Evolutionary conservation across 2,329 filamentous ascomycete genomes (phyloP).

Genomic region (Fusarium lateritium): DNA sequence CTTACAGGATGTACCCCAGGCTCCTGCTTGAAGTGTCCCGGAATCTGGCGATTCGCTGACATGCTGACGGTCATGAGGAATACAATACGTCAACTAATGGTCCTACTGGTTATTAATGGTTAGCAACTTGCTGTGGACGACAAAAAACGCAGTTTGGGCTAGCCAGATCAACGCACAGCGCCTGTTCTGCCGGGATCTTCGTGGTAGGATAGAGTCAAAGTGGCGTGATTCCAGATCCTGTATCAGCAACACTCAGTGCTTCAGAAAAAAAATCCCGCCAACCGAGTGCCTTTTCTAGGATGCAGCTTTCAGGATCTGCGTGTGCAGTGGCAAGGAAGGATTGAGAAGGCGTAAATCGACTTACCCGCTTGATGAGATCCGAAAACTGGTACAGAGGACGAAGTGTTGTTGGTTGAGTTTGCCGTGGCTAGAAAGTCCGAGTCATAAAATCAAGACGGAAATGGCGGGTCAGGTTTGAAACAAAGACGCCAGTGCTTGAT

Average conservation of each 20-base stretch:
- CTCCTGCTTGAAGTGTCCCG: constrained; percentile 53
- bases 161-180: constrained; percentile 30
- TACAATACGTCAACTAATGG: constrained; percentile 28
- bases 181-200: constrained; percentile 43
- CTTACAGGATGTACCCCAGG: constrained; percentile 50
- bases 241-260: constrained; percentile 38
- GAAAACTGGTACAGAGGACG: constrained; percentile 10
- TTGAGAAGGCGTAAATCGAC: constrained; percentile 31
- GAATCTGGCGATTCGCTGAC: constrained; percentile 50
- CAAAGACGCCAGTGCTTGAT: constrained; percentile 31
- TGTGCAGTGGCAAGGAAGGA: constrained; percentile 37
- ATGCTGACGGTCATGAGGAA: constrained; percentile 49
- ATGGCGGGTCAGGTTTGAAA: constrained; percentile 37
- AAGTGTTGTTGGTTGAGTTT: constrained; percentile 33
- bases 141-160: constrained; percentile 17
- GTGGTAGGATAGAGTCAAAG: constrained; percentile 34
- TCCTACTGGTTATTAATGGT: constrained; percentile 32
- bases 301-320: constrained; percentile 36
- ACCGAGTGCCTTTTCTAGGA: constrained; percentile 36
- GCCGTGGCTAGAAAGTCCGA: constrained; percentile 26
- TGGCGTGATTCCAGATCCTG: constrained; percentile 47
- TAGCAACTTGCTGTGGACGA: constrained; percentile 38
- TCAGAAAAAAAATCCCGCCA: constrained; percentile 39
- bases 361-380: constrained; percentile 33
- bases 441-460: constrained; percentile 14